Evolutionary conservation across 805 yeast species (phyloP), one percentile per base, ranked within the genome.

Genomic region (Hanseniaspora guilliermondii): DNA sequence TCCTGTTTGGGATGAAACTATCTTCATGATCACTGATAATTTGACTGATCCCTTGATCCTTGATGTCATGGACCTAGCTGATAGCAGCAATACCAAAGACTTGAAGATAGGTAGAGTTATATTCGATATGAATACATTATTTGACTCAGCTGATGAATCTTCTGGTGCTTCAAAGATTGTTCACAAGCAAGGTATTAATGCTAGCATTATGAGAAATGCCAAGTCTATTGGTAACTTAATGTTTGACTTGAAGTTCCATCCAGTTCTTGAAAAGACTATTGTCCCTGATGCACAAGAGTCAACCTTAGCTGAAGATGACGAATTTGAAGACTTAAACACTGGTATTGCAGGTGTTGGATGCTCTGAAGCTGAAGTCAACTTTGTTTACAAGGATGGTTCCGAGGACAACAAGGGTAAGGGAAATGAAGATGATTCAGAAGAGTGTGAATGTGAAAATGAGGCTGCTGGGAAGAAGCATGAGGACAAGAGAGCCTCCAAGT

Each of bases 1-100:
- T 40, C 97, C 98, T 11, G 77, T 74, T 6, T 93, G 95, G 94
- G 79, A 93, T 64, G 91, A 93, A 73, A 82, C 80, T 11, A 66
- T 83, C 53, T 78, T 78, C 60, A 70, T 89, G 36, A 77, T 89
- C 56, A 79, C 91, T 53, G 75, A 76, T 47, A 78, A 88, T 25
- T 79, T 87, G 53, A 76, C 89, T 37, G 96, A 88, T 60, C 94
- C 94, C n/a, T 72, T 93, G 61, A 71, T 79, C 41, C 76, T 93
- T 58, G 74, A 80, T 27, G 72, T 85, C 25, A 74, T 75, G 62
- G 98, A 93, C 68, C 84, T 77, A 68, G 87, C 91, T 64, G 88
- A 80, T 42, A 46, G 53, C 8, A 78, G 78, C 56, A 78, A 83
- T 65, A 39, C 63, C 68, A 82, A 86, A 64, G 97, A 93, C 69